Conservation (phyloP, 306 rosid genomes). For the Lablab purpureus region DNA sequence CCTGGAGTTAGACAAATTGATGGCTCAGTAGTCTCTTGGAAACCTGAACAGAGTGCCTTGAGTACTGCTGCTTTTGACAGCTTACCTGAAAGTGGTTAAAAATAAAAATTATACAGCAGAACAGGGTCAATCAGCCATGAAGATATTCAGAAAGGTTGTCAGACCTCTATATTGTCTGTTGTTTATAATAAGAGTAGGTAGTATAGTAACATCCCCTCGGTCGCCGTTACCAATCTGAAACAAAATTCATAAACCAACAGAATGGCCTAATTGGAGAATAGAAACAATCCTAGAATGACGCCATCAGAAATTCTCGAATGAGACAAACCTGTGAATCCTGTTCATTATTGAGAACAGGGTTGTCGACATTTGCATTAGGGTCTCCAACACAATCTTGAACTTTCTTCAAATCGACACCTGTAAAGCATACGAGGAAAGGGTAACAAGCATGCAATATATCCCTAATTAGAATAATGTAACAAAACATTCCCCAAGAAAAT, state of each 20-base stretch:
- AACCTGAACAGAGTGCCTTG: slow-evolving; percentile 92
- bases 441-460: not conserved
- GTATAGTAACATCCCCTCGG: slow-evolving; percentile 95
- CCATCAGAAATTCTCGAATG: slow-evolving; percentile 8
- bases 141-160: slow-evolving; percentile 29
- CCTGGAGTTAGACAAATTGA: slow-evolving; percentile 88
- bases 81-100: slow-evolving; percentile 62
- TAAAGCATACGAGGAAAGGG: slow-evolving; percentile 36
- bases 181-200: slow-evolving; percentile 95
- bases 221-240: slow-evolving; percentile 84
- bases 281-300: slow-evolving; percentile 21
- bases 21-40: slow-evolving; percentile 95
- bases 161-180: slow-evolving; percentile 93
- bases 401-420: slow-evolving; percentile 75
- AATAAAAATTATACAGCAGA: not conserved
- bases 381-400: slow-evolving; percentile 80
- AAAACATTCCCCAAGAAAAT: slow-evolving; percentile 11
- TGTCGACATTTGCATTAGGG: slow-evolving; percentile 67
- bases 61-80: slow-evolving; percentile 86
- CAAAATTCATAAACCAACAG: slow-evolving; percentile 36
- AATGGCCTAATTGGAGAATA: slow-evolving; percentile 22
- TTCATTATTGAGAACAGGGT: slow-evolving; percentile 78
- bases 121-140: not conserved
- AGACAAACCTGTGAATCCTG: slow-evolving; percentile 86
- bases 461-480: not conserved